phyloP scores from a whole-genome alignment of 306 rosid genomes.

The Senna tora region DNA sequence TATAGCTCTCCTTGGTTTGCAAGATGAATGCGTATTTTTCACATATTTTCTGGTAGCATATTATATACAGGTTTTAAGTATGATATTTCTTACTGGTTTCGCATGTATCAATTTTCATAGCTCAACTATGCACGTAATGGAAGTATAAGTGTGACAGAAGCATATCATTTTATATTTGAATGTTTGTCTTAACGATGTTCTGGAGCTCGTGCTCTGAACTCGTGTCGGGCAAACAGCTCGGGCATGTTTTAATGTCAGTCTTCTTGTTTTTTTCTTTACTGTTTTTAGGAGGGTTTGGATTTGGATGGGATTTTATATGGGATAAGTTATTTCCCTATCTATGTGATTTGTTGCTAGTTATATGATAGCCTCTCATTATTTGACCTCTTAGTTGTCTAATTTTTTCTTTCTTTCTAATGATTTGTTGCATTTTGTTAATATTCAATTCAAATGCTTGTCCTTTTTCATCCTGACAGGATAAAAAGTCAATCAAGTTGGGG shows the following conservation, averaged over 20 bases:
- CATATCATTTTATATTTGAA: too few species aligned
- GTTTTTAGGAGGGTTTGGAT: background rate
- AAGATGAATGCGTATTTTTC: background rate
- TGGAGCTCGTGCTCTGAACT: too few species aligned
- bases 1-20: background rate
- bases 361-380: background rate
- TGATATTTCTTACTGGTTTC: background rate
- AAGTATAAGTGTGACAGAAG: background rate
- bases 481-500: constrained; percentile 76
- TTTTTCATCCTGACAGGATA: constrained; percentile 64
- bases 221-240: too few species aligned
- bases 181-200: too few species aligned
- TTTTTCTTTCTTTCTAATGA: background rate
- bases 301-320: background rate
- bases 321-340: background rate
- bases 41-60: background rate
- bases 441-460: background rate
- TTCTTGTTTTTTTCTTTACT: too few species aligned
- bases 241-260: background rate
- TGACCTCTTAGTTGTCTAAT: background rate
- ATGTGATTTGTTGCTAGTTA: background rate
- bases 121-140: background rate
- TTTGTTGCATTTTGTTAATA: background rate
- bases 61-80: background rate
- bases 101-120: background rate